Evolutionary conservation across 2,329 filamentous ascomycete species (phyloP).

Genomic region (Sporothrix mexicana): DNA sequence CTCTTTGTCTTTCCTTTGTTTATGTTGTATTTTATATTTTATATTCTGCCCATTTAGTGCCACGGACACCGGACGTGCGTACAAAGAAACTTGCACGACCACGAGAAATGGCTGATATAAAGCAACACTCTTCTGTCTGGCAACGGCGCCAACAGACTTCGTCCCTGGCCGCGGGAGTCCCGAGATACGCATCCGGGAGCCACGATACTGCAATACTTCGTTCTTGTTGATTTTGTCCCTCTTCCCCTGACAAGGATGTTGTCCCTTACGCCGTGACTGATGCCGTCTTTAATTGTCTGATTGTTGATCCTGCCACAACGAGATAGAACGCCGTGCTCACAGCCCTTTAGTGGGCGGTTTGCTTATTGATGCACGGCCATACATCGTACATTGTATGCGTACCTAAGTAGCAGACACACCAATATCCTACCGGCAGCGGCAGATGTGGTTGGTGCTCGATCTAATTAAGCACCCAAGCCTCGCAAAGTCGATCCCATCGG

Average conservation of each 20-base stretch:
- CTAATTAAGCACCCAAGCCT: background rate
- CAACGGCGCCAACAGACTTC: no score
- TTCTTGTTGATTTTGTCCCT: background rate
- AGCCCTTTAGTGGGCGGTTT: background rate
- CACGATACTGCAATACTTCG: background rate
- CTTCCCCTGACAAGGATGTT: background rate
- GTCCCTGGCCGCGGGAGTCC: constrained; percentile 6
- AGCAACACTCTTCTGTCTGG: background rate
- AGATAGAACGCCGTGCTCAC: background rate
- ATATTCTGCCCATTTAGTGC: background rate
- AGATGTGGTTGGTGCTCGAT: background rate
- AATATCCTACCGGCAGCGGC: background rate
- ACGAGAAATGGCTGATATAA: background rate
- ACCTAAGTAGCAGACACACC: background rate
- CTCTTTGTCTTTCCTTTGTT: no score
- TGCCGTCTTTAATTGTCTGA: background rate
- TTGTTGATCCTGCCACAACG: constrained; percentile 1
- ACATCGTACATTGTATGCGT: background rate
- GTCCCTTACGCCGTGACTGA: background rate
- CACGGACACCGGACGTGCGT: background rate
- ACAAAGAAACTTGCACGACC: background rate
- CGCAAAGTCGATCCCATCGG: background rate
- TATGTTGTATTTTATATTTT: no score
- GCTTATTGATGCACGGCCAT: background rate
- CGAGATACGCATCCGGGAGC: background rate